A percentile compares a stretch with the other conserved stretches of the same genome.
These are phyloP conservation scores for Erysimum cheiranthoides DNA, from an alignment of 345 rosid genomes.

Conservation along the genomic window DNA sequence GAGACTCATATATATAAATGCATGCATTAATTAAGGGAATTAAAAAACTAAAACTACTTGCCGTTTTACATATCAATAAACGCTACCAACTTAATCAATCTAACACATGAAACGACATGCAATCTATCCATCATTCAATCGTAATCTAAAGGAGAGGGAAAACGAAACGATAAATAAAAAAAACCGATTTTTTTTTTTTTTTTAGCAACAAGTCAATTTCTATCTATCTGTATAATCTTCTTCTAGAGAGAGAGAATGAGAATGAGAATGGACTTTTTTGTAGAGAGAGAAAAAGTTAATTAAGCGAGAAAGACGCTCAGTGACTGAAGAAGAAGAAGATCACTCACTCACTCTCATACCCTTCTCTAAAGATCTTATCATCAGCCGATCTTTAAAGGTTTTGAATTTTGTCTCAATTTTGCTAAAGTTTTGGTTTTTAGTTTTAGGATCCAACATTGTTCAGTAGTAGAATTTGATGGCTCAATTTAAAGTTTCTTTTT, in stretches of 20 bases:
- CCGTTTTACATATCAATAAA: conserved; percentile 17
- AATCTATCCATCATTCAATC: conserved; percentile 37
- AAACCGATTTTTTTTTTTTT: no score
- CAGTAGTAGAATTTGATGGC: no score
- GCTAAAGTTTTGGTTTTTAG: no score
- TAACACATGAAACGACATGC: conserved; percentile 34
- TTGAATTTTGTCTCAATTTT: no score
- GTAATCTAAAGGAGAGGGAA: conserved; percentile 44
- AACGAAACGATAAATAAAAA: conserved; percentile 40
- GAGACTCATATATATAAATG: no score
- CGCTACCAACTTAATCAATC: conserved; percentile 12
- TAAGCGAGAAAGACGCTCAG: conserved; percentile 34
- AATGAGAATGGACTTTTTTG: conserved; percentile 18
- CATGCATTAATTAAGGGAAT: conserved; percentile 10
- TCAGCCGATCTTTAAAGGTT: no score
- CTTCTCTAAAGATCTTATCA: no score
- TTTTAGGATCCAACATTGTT: no score
- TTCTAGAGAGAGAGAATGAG: conserved; percentile 11
- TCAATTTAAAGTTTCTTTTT: no score
- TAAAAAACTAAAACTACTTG: conserved; percentile 6
- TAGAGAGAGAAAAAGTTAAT: neutral
- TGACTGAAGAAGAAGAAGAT: conserved; percentile 32
- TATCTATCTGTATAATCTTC: conserved; percentile 37
- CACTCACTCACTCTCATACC: conserved; percentile 43
- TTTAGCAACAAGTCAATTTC: no score